Percentiles rank a stretch among this genome's conserved stretches.
Evolutionary conservation across 192 early-diverging fungal genomes (phyloP).

Genomic region (Rhizophagus sp.): DNA sequence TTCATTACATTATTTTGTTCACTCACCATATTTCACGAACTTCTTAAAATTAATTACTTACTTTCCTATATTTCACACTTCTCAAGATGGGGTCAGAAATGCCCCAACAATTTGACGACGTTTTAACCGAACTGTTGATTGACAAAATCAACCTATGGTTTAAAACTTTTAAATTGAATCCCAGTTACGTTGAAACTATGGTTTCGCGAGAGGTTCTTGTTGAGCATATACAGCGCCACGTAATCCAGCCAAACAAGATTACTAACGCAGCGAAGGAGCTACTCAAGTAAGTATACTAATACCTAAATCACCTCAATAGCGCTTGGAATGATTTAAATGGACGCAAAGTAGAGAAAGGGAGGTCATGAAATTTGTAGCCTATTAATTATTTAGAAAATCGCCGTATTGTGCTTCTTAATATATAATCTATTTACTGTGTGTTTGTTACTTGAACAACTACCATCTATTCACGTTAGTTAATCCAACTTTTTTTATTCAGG

Average conservation of each 20-base stretch:
- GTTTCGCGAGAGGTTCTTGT: slow-evolving; percentile 4
- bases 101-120: slow-evolving; percentile 16
- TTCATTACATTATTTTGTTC: neutral
- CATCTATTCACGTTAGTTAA: neutral
- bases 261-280: neutral
- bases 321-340: too few relatives aligned
- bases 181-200: neutral
- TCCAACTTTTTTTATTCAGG: neutral
- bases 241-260: neutral
- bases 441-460: neutral
- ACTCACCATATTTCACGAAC: neutral
- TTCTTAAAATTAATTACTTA: neutral
- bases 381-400: neutral
- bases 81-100: neutral
- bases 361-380: neutral
- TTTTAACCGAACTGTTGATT: neutral
- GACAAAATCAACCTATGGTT: slow-evolving; percentile 10
- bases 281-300: neutral
- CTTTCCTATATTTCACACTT: neutral
- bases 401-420: neutral
- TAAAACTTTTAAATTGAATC: slow-evolving; percentile 11
- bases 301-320: too few relatives aligned
- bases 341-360: too few relatives aligned
- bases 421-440: neutral
- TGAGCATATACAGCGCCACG: neutral